Base-by-base conservation (phyloP, 345 rosid genomes). In the Jatropha curcas region DNA sequence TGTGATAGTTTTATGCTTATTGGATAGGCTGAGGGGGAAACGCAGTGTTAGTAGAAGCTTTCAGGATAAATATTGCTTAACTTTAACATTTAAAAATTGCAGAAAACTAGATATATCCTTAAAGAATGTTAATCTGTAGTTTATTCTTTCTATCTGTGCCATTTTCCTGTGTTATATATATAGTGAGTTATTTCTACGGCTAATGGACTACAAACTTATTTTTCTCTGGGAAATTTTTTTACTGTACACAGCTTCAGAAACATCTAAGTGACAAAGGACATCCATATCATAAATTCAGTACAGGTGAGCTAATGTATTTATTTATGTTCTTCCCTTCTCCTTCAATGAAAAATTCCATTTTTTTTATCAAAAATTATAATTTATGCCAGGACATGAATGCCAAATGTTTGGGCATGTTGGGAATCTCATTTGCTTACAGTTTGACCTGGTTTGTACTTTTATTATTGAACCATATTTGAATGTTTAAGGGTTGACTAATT, bases 241-340 rank as follows among this genome's bases (percentile, higher is more conserved):
- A 57, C 65, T 60, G 0, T 70, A 16, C 76, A 77, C 90, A 94
- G 98, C 86, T 94, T 70, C 87, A 84, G 71, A 94, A 90, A 71
- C 95, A 92, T 82, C 76, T 90, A 71, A 90, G 92, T 76, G 77
- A 56, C 73, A 87, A 88, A 85, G 86, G 82, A 60, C 95, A 94
- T 72, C 97, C 98, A 37, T 94, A 70, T 83, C 98, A 94, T 80
- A 94, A 92, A 67, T 94, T 94, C 66, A 79, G 92, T 85, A 92
- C 98, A 77, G 98, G 98, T 94, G 33, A 68, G 80, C 64, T 72
- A 53, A 24, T 22, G 43, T 67, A 16, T 59, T n/a, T 0, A 45
- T 74, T 59, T 48, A 31, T 46, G 22, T 50, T 71, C 58, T 10
- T 52, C n/a, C 27, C 6, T 52, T 52, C 27, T 48, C 27, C 4